These are phyloP conservation scores for Naganishia cerealis DNA, from an alignment of 1,284 basidiomycete genomes.

Conservation along the genomic window DNA sequence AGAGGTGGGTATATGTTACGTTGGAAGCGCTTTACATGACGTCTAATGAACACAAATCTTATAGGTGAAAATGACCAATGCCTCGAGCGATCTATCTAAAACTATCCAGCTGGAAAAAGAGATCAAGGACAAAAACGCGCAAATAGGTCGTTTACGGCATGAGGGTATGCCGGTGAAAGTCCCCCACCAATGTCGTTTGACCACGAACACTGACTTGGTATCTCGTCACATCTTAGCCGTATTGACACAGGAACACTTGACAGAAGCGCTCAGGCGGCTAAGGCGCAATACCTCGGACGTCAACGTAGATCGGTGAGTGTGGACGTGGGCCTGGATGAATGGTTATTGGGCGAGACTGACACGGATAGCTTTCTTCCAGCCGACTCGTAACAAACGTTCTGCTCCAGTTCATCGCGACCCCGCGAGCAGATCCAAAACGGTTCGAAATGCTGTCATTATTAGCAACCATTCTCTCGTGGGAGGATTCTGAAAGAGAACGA, in stretches of 20 bases:
- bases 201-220: background rate
- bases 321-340: background rate
- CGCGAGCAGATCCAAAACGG: constrained; percentile 86
- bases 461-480: constrained; percentile 84
- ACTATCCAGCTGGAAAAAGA: constrained; percentile 78
- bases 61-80: constrained; percentile 64
- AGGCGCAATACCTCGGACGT: constrained; percentile 79
- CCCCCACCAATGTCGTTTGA: background rate
- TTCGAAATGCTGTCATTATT: constrained; percentile 94
- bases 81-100: constrained; percentile 65
- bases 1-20: constrained; percentile 60
- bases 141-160: constrained; percentile 89
- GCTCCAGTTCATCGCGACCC: constrained; percentile 85
- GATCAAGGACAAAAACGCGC: constrained; percentile 86
- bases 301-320: constrained; percentile 72
- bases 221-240: constrained; percentile 63
- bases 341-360: background rate
- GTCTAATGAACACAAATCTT: constrained; percentile 9
- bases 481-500: constrained; percentile 81
- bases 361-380: constrained; percentile 47
- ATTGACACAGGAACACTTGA: constrained; percentile 95
- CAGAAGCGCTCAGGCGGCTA: constrained; percentile 90
- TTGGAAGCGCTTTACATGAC: constrained; percentile 8
- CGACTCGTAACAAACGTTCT: constrained; percentile 93
- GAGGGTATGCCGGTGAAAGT: constrained; percentile 65